A percentile compares a stretch with the other conserved stretches of the same genome.
Evolutionary conservation across 2,329 filamentous ascomycete genomes (phyloP).

Genomic region (Cercospora sojina): DNA sequence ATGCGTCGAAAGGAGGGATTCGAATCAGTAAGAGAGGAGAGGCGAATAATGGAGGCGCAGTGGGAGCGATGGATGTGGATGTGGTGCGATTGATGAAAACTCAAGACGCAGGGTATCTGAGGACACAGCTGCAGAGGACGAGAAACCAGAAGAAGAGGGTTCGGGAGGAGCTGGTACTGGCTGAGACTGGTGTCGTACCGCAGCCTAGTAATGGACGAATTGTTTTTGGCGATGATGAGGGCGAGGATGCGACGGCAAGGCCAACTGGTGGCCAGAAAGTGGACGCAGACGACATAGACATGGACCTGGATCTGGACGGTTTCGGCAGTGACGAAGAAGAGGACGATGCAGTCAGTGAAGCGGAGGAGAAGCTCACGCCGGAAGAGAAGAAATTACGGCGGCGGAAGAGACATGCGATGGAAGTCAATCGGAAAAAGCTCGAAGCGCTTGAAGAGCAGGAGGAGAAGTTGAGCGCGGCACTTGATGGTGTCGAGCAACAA

Average conservation of each 20-base stretch:
- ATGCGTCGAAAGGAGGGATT: conserved; percentile 49
- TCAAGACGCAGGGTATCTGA: conserved; percentile 62
- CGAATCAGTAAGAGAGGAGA: conserved; percentile 49
- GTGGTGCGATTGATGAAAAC: conserved; percentile 65
- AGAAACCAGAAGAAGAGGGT: conserved; percentile 55
- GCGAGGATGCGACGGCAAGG: conserved; percentile 18
- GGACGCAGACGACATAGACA: conserved; percentile 21
- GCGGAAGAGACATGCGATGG: conserved; percentile 51
- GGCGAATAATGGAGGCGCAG: conserved; percentile 35
- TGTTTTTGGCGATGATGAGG: conserved; percentile 41
- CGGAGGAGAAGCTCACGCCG: conserved; percentile 36
- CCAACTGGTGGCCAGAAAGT: conserved; percentile 1
- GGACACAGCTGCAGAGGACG: conserved; percentile 57
- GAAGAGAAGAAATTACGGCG: conserved; percentile 51
- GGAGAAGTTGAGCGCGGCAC: conserved; percentile 54
- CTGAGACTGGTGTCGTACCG: conserved; percentile 44
- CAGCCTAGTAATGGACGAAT: conserved; percentile 39
- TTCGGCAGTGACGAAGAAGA: conserved; percentile 26
- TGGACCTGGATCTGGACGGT: conserved; percentile 31
- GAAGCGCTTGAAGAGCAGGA: conserved; percentile 55
- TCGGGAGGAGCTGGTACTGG: conserved; percentile 37
- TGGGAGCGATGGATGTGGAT: conserved; percentile 51
- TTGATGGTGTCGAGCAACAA: conserved; percentile 59
- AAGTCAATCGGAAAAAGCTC: conserved; percentile 52
- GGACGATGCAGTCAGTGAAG: conserved; percentile 27